A percentile compares a stretch with the other conserved stretches of the same genome.
phyloP scores from a whole-genome alignment of 1,284 basidiomycete genomes.

The Apiotrichum veenhuisii region DNA sequence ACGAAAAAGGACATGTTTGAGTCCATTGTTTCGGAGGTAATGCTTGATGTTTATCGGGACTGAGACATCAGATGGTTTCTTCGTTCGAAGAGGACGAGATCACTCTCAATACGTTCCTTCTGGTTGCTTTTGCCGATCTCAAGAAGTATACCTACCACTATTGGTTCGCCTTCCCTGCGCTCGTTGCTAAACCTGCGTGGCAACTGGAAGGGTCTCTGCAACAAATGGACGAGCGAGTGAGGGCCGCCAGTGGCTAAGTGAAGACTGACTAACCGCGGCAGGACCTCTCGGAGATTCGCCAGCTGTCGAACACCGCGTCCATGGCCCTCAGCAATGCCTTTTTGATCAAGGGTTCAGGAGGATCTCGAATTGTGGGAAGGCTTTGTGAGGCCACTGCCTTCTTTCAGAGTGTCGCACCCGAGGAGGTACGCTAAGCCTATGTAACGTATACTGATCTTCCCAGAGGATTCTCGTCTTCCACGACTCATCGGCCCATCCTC shows the following conservation, averaged over 20 bases:
- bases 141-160: constrained; percentile 98
- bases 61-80: constrained; percentile 27
- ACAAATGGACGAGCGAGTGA: not conserved
- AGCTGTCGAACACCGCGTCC: not conserved
- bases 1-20: constrained; percentile 77
- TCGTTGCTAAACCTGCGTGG: constrained; percentile 82
- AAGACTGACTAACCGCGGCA: not conserved
- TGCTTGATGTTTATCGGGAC: not conserved
- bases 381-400: constrained; percentile 60
- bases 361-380: constrained; percentile 51
- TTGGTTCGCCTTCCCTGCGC: constrained; percentile 95
- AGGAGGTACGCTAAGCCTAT: constrained; percentile 45
- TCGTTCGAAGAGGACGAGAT: constrained; percentile 33
- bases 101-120: constrained; percentile 70
- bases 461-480: constrained; percentile 71
- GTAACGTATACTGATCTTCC: not conserved
- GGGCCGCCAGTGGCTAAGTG: too few species aligned
- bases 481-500: constrained; percentile 75
- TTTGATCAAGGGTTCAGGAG: constrained; percentile 25
- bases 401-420: constrained; percentile 52
- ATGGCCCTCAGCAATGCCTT: constrained; percentile 11
- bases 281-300: not conserved
- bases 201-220: constrained; percentile 55
- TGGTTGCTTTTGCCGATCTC: constrained; percentile 92
- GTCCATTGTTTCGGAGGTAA: constrained; percentile 60